A percentile compares a stretch with the other conserved stretches of the same genome.
Conservation (phyloP, 345 rosid species). For the Hypericum androsaemum region DNA sequence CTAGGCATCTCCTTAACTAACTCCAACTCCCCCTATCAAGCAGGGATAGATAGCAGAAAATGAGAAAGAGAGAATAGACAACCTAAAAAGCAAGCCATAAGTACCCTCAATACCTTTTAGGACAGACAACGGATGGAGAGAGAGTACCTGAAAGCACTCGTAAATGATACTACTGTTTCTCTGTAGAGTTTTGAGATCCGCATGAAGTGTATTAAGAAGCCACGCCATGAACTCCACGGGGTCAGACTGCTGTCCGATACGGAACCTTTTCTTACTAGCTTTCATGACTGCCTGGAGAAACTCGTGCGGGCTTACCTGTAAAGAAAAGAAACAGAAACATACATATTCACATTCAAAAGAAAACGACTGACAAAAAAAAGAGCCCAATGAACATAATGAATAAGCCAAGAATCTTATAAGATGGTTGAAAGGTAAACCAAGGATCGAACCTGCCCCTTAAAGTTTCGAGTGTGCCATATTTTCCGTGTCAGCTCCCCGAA, state of each 20-base stretch:
- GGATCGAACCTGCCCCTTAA: slow-evolving; percentile 82
- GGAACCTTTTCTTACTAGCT: slow-evolving; percentile 75
- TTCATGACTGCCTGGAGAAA: slow-evolving; percentile 98
- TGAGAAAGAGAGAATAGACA: background rate
- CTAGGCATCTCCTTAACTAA: slow-evolving; percentile 69
- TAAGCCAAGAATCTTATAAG: slow-evolving; percentile 5
- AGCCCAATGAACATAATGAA: no score
- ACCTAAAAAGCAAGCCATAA: background rate
- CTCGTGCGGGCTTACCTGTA: slow-evolving; percentile 97
- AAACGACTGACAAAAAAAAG: no score
- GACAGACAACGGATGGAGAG: slow-evolving; percentile 1
- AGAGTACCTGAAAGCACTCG: slow-evolving; percentile 79
- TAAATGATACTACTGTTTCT: slow-evolving; percentile 63
- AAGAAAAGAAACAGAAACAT: slow-evolving; percentile 8
- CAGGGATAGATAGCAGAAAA: slow-evolving; percentile 9
- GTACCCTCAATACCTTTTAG: background rate
- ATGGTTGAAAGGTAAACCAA: slow-evolving; percentile 2
- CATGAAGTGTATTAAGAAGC: slow-evolving; percentile 89
- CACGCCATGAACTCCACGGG: slow-evolving; percentile 96
- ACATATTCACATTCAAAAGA: slow-evolving; percentile 3
- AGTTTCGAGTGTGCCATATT: slow-evolving; percentile 96
- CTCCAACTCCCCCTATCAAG: slow-evolving; percentile 71
- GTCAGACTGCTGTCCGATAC: slow-evolving; percentile 85
- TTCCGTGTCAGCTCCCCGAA: slow-evolving; percentile 90
- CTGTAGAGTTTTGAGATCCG: slow-evolving; percentile 55